Percentiles rank a stretch among this genome's conserved stretches.
These are phyloP conservation scores for Cladophialophora bantiana DNA, from an alignment of 2,329 filamentous ascomycete genomes.

Conservation along the genomic window DNA sequence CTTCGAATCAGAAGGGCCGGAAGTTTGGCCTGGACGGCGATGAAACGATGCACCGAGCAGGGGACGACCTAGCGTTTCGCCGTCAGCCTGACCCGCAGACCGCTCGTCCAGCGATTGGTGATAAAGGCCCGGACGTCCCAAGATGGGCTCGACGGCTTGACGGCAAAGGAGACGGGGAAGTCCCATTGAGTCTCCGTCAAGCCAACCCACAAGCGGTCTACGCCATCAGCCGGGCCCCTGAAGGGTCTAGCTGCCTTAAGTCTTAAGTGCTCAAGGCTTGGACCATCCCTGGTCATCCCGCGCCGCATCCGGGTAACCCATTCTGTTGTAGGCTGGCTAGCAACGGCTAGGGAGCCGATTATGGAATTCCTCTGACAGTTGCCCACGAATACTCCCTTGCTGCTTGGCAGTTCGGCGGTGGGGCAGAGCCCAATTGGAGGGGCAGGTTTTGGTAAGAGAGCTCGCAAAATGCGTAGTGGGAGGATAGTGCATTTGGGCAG, in stretches of 20 bases:
- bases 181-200: conserved; percentile 6
- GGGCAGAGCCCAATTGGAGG: conserved; percentile 32
- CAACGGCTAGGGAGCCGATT: conserved; percentile 23
- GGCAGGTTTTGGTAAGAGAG: conserved; percentile 14
- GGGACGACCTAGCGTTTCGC: conserved; percentile 19
- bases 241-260: conserved; percentile 15
- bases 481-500: conserved; percentile 20
- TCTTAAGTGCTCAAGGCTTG: conserved; percentile 15
- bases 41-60: conserved; percentile 27
- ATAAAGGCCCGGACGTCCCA: conserved; percentile 2
- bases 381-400: conserved; percentile 4
- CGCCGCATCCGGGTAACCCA: conserved; percentile 24
- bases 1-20: conserved; percentile 29
- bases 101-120: conserved; percentile 12
- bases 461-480: conserved; percentile 22
- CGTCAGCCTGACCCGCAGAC: conserved; percentile 10
- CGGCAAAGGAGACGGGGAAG: conserved; percentile 8
- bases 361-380: conserved; percentile 17
- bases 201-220: conserved; percentile 13
- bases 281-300: conserved; percentile 18
- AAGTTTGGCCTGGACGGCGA: conserved; percentile 9
- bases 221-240: conserved; percentile 19
- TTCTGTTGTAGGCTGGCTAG: conserved; percentile 19
- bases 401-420: conserved; percentile 25
- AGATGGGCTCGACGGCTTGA: conserved; percentile 6